A percentile compares a stretch with the other conserved stretches of the same genome.
Evolutionary conservation across 805 yeast species (phyloP).

Genomic region (Saccharomycodes ludwigii): DNA sequence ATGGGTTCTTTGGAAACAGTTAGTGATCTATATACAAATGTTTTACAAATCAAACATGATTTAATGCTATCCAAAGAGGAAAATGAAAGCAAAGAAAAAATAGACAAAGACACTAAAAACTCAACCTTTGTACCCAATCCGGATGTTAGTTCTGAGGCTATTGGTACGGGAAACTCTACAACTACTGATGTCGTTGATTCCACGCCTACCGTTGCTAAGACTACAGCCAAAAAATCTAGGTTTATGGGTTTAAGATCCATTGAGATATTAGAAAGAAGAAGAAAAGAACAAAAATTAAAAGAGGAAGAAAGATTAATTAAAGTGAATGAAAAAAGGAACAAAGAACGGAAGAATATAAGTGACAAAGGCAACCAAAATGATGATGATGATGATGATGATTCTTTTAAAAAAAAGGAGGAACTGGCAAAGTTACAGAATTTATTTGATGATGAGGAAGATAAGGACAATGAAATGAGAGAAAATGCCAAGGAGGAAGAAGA

Average conservation of each 20-base stretch:
- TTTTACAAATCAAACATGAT: too few relatives aligned
- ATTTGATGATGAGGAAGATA: constrained; percentile 2
- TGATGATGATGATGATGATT: neutral
- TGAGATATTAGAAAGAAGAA: constrained; percentile 3
- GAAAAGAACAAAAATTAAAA: constrained; percentile 3
- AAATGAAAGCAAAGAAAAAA: neutral
- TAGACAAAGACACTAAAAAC: too few relatives aligned
- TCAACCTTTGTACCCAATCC: neutral
- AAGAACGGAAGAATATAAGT: neutral
- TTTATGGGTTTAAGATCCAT: constrained; percentile 1
- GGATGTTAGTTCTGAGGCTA: neutral
- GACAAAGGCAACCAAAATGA: neutral
- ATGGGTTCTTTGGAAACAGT: neutral
- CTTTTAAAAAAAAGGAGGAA: neutral
- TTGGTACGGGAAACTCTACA: too few relatives aligned
- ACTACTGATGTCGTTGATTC: neutral
- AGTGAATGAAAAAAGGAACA: constrained; percentile 2
- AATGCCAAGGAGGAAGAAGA: neutral
- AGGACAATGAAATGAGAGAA: neutral
- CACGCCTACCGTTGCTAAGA: neutral
- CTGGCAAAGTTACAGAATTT: constrained; percentile 4
- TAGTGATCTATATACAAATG: neutral
- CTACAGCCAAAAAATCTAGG: neutral
- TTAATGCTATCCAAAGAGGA: neutral
- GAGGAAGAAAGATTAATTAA: constrained; percentile 5